Evolutionary conservation across 768 basidiomycete genomes (phyloP), one percentile per base, ranked within the genome.

Genomic region (Hemileccinum impolitum): DNA sequence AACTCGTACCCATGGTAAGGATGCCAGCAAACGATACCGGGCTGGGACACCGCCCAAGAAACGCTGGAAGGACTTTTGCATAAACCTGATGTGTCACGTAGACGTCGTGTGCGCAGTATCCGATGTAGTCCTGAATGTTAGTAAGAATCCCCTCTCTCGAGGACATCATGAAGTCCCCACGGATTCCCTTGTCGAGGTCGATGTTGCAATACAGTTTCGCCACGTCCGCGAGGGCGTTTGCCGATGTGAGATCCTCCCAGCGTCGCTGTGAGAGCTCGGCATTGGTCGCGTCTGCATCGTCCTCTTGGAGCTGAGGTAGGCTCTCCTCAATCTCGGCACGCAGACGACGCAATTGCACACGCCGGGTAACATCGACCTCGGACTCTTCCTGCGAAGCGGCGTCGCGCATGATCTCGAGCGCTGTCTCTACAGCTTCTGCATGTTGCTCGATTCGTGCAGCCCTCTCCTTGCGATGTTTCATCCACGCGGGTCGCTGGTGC

Each of bases 181-280:
- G 81, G 6, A 82, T 75, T 23, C 77, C 74, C 68, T 98, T 96
- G 68, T 89, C 81, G 56, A 95, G 69, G 17, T 77, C 71, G 52
- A 91, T 87, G 9, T 80, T 80, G 60, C 92, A 96, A 65, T 99
- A 92, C 4, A 98, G 75, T 42, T 82, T 82, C 0, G 93, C 94
- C 23, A 98, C 94, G 55, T 97, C 94, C 15, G 82, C 84, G 25
- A 99, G 81, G 8, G 93, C 92, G 65, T 95, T 98, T 36, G 84
- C 82, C 3, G 94, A 88, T 0, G 94, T 94, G 26, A 96, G 74
- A 42, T 94, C 90, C 66, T 97, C 90, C 96, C 96, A 99, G 13
- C 84, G 79, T 57, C 85, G 82, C 19, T 70, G 68, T 2, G 66
- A 65, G 12, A 73, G 64, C 11, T 74, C 77, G 2, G 65, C 72